Percentiles rank a stretch among this genome's conserved stretches.
Conservation (phyloP, 2,329 filamentous ascomycete species). For the Fusarium sp. region DNA sequence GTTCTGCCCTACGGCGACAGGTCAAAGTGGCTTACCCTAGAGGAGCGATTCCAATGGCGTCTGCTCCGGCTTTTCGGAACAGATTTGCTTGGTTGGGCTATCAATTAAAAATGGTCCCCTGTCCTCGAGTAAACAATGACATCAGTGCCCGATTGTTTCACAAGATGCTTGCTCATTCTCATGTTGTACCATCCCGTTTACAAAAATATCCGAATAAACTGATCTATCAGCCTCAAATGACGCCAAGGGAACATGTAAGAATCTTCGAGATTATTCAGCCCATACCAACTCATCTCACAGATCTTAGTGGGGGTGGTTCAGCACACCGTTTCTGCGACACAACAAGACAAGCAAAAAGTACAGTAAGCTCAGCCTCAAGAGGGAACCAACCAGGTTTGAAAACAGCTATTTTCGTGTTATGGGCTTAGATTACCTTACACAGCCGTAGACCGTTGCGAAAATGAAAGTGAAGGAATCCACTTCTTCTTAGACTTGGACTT, state of each 20-base stretch:
- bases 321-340: neutral
- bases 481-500: neutral
- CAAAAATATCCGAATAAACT: neutral
- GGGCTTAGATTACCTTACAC: constrained; percentile 15
- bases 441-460: constrained; percentile 8
- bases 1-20: constrained; percentile 6
- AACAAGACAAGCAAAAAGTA: neutral
- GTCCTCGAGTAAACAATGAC: constrained; percentile 21
- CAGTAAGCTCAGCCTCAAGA: constrained; percentile 5
- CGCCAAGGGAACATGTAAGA: neutral
- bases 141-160: constrained; percentile 23
- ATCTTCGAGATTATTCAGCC: constrained; percentile 25
- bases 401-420: constrained; percentile 8
- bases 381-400: constrained; percentile 23
- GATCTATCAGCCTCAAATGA: constrained; percentile 4
- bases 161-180: neutral
- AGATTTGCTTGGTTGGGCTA: neutral
- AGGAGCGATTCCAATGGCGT: neutral
- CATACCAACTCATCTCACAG: constrained; percentile 2
- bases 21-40: constrained; percentile 14
- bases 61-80: neutral
- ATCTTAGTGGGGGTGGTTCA: constrained; percentile 9
- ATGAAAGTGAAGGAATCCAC: neutral
- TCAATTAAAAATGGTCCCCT: neutral
- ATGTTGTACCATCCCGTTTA: neutral